phyloP scores from a whole-genome alignment of 2,329 filamentous ascomycete species.

The Gremmenia infestans region DNA sequence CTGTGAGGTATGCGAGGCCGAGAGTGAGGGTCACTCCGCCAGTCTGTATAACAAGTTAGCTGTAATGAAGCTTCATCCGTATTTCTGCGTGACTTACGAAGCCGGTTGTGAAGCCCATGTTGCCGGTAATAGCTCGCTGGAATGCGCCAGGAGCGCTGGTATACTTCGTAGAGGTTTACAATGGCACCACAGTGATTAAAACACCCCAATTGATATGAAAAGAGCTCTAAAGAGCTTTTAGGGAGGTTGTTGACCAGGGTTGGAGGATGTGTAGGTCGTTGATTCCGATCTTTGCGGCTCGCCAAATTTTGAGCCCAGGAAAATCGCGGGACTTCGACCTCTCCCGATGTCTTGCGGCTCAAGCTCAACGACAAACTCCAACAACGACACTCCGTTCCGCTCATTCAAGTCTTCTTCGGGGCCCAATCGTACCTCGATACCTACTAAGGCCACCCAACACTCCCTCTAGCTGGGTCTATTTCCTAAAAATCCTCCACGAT shows the following conservation, averaged over 20 bases:
- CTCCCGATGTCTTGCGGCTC: slow-evolving; percentile 2
- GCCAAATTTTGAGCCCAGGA: neutral
- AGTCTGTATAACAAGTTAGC: slow-evolving; percentile 44
- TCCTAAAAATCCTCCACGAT: slow-evolving; percentile 42
- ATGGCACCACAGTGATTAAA: neutral
- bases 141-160: slow-evolving; percentile 15
- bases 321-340: slow-evolving; percentile 5
- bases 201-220: slow-evolving; percentile 10
- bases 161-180: neutral
- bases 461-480: neutral
- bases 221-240: slow-evolving; percentile 18
- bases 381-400: neutral
- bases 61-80: neutral
- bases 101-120: slow-evolving; percentile 69
- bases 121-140: slow-evolving; percentile 4
- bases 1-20: slow-evolving; percentile 65
- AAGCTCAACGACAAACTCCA: neutral
- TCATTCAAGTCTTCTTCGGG: too few relatives aligned
- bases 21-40: slow-evolving; percentile 73
- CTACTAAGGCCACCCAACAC: neutral
- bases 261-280: slow-evolving; percentile 10
- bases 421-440: neutral
- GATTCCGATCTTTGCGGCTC: neutral
- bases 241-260: slow-evolving; percentile 5
- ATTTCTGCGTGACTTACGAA: slow-evolving; percentile 52